Conservation (phyloP, 768 basidiomycete species). For the Lentinula sp. region DNA sequence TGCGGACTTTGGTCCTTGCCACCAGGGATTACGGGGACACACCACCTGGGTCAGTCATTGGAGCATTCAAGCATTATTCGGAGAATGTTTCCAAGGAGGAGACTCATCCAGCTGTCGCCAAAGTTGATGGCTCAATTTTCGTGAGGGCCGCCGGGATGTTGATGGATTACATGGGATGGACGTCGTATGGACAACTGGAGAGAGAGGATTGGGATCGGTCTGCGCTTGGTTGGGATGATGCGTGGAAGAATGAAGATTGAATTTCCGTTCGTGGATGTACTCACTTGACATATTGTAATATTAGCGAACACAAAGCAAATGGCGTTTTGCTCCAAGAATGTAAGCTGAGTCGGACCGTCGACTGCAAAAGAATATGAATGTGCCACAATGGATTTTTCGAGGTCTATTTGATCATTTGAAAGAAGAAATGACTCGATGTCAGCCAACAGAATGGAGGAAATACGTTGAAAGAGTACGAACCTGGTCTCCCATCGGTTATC, state of each 20-base stretch:
- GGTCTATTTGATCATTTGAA: slow-evolving; percentile 39
- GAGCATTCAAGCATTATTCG: slow-evolving; percentile 24
- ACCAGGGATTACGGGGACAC: slow-evolving; percentile 40
- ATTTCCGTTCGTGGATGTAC: too few species aligned
- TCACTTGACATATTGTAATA: too few species aligned
- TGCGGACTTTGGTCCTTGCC: slow-evolving; percentile 43
- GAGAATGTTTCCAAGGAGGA: slow-evolving; percentile 21
- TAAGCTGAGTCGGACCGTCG: background rate
- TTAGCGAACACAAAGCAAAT: too few species aligned
- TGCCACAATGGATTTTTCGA: slow-evolving; percentile 36
- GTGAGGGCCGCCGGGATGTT: slow-evolving; percentile 50
- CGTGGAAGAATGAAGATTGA: slow-evolving; percentile 38
- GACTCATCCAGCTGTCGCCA: slow-evolving; percentile 35
- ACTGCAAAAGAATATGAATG: background rate
- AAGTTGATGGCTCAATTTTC: slow-evolving; percentile 52
- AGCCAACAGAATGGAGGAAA: background rate
- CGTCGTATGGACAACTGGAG: slow-evolving; percentile 39
- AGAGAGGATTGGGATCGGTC: slow-evolving; percentile 47
- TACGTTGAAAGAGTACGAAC: slow-evolving; percentile 24
- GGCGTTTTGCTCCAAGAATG: too few species aligned
- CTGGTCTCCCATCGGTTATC: slow-evolving; percentile 58
- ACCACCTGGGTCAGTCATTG: slow-evolving; percentile 31
- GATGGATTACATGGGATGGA: slow-evolving; percentile 54
- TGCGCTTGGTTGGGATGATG: slow-evolving; percentile 55
- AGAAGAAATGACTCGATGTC: background rate